These are phyloP conservation scores for Fusarium redolens DNA, from an alignment of 2,329 filamentous ascomycete species.

Conservation along the genomic window DNA sequence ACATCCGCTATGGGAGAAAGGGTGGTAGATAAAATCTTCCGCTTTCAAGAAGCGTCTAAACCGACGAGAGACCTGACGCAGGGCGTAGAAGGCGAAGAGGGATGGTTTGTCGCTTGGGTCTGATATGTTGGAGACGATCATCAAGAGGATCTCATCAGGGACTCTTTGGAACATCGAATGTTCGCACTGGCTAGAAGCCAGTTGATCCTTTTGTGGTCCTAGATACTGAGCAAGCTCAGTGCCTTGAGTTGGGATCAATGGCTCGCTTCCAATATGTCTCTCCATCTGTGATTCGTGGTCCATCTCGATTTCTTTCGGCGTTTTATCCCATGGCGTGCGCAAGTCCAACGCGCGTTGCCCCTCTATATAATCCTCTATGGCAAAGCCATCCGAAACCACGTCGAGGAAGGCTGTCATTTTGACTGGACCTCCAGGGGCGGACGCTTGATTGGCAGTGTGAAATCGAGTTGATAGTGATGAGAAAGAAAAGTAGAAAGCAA, in stretches of 20 bases:
- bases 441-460: neutral
- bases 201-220: too few relatives aligned
- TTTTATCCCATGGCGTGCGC: fast-evolving
- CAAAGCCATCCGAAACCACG: neutral
- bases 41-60: neutral
- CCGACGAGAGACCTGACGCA: neutral
- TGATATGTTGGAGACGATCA: neutral
- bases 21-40: neutral
- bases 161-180: neutral
- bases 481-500: neutral
- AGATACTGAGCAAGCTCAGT: too few relatives aligned
- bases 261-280: neutral
- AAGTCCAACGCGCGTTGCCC: too few relatives aligned
- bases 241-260: neutral
- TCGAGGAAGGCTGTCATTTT: too few relatives aligned
- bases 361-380: fast-evolving
- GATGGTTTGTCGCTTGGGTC: neutral
- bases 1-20: neutral
- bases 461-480: fast-evolving
- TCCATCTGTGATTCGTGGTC: neutral
- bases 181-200: neutral
- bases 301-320: fast-evolving
- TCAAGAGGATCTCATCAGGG: neutral
- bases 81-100: neutral
- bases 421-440: too few relatives aligned